Evolutionary conservation across 805 yeast genomes (phyloP).

Genomic region (Candida nanaspora): DNA sequence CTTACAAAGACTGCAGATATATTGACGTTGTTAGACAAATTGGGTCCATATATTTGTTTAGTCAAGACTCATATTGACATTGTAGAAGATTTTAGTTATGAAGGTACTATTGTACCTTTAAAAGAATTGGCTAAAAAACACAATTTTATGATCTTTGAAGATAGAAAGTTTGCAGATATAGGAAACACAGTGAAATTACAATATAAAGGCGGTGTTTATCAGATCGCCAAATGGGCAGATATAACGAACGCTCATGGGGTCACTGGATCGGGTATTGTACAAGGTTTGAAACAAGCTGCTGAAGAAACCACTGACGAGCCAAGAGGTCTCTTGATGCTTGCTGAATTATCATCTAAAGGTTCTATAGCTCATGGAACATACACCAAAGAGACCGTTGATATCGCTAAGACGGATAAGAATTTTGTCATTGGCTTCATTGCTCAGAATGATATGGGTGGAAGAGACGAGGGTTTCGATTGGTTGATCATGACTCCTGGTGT

Average conservation of each 20-base stretch:
- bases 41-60: slow-evolving; percentile 89
- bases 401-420: slow-evolving; percentile 73
- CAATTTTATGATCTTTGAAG: slow-evolving; percentile 89
- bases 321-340: slow-evolving; percentile 89
- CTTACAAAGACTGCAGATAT: slow-evolving; percentile 76
- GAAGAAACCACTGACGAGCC: slow-evolving; percentile 67
- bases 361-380: slow-evolving; percentile 90
- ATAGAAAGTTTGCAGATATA: slow-evolving; percentile 96
- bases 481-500: slow-evolving; percentile 97
- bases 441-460: slow-evolving; percentile 79
- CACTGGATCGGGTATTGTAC: slow-evolving; percentile 89
- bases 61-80: slow-evolving; percentile 95
- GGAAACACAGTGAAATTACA: slow-evolving; percentile 96
- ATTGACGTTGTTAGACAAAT: slow-evolving; percentile 58
- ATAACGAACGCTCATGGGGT: slow-evolving; percentile 97
- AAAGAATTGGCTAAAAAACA: slow-evolving; percentile 69
- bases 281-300: slow-evolving; percentile 79
- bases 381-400: slow-evolving; percentile 80
- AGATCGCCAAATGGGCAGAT: slow-evolving; percentile 91
- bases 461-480: slow-evolving; percentile 88
- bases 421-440: slow-evolving; percentile 97
- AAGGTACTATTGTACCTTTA: slow-evolving; percentile 71
- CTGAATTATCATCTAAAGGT: slow-evolving; percentile 92
- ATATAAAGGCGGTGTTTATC: slow-evolving; percentile 83
- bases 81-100: slow-evolving; percentile 80